These are phyloP conservation scores for Pleurotus platypus DNA, from an alignment of 768 basidiomycete genomes.

Conservation along the genomic window DNA sequence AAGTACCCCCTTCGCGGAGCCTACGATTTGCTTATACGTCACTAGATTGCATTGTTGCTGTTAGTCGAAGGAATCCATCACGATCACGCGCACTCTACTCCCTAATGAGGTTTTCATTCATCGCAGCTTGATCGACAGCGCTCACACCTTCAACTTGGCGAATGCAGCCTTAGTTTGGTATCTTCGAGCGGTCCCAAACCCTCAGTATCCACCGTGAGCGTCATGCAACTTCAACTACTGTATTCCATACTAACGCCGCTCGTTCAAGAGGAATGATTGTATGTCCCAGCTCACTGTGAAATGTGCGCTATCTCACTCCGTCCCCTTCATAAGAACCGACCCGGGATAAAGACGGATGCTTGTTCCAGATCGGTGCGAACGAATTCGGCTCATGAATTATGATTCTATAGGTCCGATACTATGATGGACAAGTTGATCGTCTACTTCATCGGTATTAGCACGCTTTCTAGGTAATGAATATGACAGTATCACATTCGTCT, in stretches of 20 bases:
- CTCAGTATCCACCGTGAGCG: neutral
- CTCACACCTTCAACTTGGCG: neutral
- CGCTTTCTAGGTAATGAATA: neutral
- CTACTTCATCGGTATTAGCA: neutral
- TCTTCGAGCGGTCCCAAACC: neutral
- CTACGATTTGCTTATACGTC: neutral
- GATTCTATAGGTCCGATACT: neutral
- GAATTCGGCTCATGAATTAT: neutral
- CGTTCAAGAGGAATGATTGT: neutral
- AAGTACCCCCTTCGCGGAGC: neutral
- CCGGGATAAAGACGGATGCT: neutral
- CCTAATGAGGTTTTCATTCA: no score
- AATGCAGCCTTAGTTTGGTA: neutral
- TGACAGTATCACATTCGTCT: neutral
- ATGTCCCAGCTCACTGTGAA: no score
- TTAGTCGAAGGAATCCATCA: neutral
- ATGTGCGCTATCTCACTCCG: no score
- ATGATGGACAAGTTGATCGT: neutral
- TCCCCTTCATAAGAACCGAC: neutral
- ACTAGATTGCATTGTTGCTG: neutral
- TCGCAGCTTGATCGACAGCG: neutral
- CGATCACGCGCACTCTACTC: neutral
- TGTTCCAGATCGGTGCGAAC: no score
- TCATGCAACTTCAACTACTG: neutral
- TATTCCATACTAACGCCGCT: neutral